phyloP scores from a whole-genome alignment of 306 rosid genomes.

The Rosa multiflora region DNA sequence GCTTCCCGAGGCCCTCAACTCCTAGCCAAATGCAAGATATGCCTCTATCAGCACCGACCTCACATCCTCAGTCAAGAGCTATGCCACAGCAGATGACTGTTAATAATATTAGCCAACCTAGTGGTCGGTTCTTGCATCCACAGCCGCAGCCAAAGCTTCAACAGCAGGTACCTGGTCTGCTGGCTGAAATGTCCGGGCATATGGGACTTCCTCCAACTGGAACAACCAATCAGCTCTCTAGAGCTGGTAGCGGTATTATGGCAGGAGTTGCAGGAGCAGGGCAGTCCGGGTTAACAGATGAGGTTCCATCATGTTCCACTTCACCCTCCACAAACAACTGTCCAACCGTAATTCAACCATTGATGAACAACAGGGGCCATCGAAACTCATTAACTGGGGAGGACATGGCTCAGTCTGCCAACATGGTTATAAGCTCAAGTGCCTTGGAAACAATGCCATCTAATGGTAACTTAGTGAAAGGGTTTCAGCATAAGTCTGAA shows the following conservation, averaged over 20 bases:
- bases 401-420: constrained; percentile 80
- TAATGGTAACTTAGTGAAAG: constrained; percentile 52
- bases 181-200: constrained; percentile 54
- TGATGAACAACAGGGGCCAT: constrained; percentile 46
- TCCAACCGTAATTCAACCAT: constrained; percentile 47
- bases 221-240: constrained; percentile 49
- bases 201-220: constrained; percentile 44
- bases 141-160: constrained; percentile 66
- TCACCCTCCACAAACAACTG: constrained; percentile 93
- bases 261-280: constrained; percentile 60
- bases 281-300: constrained; percentile 79
- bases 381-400: constrained; percentile 49
- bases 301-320: constrained; percentile 87
- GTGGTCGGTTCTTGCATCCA: constrained; percentile 49
- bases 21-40: constrained; percentile 57
- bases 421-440: constrained; percentile 53
- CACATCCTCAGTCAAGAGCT: constrained; percentile 45
- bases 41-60: constrained; percentile 45
- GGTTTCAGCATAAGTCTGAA: constrained; percentile 59
- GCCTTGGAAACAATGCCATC: constrained; percentile 61
- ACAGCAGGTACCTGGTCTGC: constrained; percentile 54
- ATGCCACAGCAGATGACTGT: constrained; percentile 52
- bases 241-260: constrained; percentile 46
- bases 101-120: constrained; percentile 39
- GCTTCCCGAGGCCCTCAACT: constrained; percentile 47